phyloP scores from a whole-genome alignment of 345 rosid species.

The Diplotaxis tenuifolia region DNA sequence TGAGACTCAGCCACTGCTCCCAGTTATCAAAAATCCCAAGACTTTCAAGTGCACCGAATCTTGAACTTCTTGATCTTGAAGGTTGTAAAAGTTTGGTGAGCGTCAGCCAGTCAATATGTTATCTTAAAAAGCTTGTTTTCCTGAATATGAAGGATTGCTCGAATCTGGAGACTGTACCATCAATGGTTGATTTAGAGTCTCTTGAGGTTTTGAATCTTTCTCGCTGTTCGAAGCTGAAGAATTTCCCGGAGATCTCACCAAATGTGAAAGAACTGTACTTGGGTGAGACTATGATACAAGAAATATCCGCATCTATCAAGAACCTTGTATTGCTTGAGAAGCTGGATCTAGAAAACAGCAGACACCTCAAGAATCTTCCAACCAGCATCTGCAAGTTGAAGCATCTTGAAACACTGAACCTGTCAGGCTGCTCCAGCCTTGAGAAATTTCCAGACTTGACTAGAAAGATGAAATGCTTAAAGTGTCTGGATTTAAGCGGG shows the following conservation, averaged over 20 bases:
- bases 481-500: slow-evolving; percentile 24
- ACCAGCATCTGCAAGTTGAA: slow-evolving; percentile 30
- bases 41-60: slow-evolving; percentile 28
- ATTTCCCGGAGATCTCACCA: slow-evolving; percentile 27
- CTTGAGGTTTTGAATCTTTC: slow-evolving; percentile 32
- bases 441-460: slow-evolving; percentile 14
- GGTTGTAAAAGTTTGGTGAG: slow-evolving; percentile 27
- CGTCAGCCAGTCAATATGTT: slow-evolving; percentile 13
- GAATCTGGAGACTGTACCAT: slow-evolving; percentile 24
- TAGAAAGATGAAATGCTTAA: slow-evolving; percentile 32
- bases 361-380: slow-evolving; percentile 12
- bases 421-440: slow-evolving; percentile 29
- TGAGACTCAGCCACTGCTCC: slow-evolving; percentile 20
- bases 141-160: slow-evolving; percentile 32
- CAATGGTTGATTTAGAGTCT: slow-evolving; percentile 5
- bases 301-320: slow-evolving; percentile 27
- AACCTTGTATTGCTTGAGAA: slow-evolving; percentile 17
- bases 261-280: slow-evolving; percentile 26
- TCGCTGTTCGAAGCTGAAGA: slow-evolving; percentile 23
- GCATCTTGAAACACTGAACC: slow-evolving; percentile 32
- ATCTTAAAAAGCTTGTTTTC: slow-evolving; percentile 17
- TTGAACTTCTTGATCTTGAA: slow-evolving; percentile 34
- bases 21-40: slow-evolving; percentile 24
- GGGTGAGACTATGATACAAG: slow-evolving; percentile 32
- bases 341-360: slow-evolving; percentile 28